Base-by-base conservation (phyloP, 306 rosid species). In the Gastrolobium villosum region DNA sequence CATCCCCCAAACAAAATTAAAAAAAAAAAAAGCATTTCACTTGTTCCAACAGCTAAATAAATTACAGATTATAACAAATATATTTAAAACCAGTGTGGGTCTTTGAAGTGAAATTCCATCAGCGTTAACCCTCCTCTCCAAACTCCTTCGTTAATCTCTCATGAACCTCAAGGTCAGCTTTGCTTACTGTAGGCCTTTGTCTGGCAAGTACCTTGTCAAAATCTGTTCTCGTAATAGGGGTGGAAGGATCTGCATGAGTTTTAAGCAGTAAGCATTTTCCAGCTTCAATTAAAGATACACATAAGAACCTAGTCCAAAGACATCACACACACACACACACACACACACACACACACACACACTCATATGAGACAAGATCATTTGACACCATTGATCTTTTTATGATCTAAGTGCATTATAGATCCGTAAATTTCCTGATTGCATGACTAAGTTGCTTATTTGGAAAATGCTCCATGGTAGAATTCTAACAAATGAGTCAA, bases 141-240 rank as follows among this genome's bases (percentile, higher is more conserved):
- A 93, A 96, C 83, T 96, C 99, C 79, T 88, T 90, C 0, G 99
- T 96, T 86, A 96, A 96, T 86, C 89, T 91, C 91, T 96, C 99
- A 3, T 96, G 98, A 75, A 90, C 90, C 3, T 90, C 93, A 69
- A 93, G 98, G 77, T 96, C 99, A 35, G 82, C 4, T 87, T 96
- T 96, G 90, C 99, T 91, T 87, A 96, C 99, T 0, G 99, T 96
- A 70, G 98, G 99, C 88, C 87, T 91, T 85, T 96, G 98, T 83
- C 96, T 87, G 3, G 98, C 94, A 62, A 96, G 87, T 65, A 96
- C 98, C 94, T 96, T 93, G 32, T 96, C 98, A 80, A 96, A 96
- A 85, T 96, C 99, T 79, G 93, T 76, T 77, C 83, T 89, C 2
- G 91, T 37, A 71, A 96, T 93, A 32, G 99, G 98, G 99, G 98